Conservation (phyloP, 225 moss, liverwort and hornwort species). For the Pseudoscleropodium purum region DNA sequence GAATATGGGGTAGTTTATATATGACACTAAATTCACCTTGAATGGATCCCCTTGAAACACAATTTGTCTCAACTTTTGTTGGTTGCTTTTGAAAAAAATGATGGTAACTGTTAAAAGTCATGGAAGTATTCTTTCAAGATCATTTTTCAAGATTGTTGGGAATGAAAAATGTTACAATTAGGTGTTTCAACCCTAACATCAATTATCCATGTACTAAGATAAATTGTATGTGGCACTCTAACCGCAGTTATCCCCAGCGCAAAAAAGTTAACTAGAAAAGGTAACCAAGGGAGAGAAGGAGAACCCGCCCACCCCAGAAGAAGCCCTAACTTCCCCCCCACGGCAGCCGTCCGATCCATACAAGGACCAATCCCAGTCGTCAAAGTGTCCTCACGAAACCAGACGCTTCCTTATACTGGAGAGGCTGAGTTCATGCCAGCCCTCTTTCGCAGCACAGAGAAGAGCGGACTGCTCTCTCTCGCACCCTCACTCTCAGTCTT, state of each 20-base stretch:
- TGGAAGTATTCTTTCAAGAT: neutral
- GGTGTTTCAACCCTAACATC: neutral
- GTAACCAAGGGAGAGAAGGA: neutral
- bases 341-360: neutral
- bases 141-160: neutral
- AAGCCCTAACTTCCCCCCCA: neutral
- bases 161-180: neutral
- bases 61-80: neutral
- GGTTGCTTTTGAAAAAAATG: neutral
- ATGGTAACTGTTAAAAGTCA: rapidly evolving
- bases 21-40: neutral
- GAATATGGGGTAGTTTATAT: rapidly evolving
- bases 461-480: conserved; percentile 11
- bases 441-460: neutral
- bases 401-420: neutral
- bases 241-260: neutral
- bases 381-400: neutral
- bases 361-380: neutral
- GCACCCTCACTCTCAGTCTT: no score
- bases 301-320: neutral
- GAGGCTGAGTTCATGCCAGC: rapidly evolving
- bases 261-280: neutral
- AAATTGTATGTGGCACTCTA: neutral
- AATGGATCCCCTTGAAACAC: rapidly evolving
- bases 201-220: neutral